Percentiles rank a stretch among this genome's conserved stretches.
phyloP scores from a whole-genome alignment of 2,329 filamentous ascomycete species.

The Stemphylium vesicarium region DNA sequence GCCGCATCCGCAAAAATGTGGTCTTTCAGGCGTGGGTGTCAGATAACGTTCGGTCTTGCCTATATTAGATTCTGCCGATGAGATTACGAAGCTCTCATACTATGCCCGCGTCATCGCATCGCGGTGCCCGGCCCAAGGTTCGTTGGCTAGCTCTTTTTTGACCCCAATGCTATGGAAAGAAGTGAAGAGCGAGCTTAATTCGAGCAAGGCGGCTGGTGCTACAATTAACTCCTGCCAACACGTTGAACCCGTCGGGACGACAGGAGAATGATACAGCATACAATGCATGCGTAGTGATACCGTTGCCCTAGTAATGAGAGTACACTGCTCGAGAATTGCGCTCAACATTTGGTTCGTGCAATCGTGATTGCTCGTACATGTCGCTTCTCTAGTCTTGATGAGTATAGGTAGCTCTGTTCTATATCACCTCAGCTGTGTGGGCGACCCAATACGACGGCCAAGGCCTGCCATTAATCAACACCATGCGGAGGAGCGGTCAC shows the following conservation, averaged over 20 bases:
- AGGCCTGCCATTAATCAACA: neutral
- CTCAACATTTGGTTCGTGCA: conserved; percentile 5
- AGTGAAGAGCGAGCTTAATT: neutral
- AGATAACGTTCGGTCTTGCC: conserved; percentile 1
- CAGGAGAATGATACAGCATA: neutral
- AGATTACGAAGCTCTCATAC: neutral
- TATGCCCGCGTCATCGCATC: neutral
- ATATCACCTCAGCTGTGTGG: neutral
- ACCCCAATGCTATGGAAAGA: neutral
- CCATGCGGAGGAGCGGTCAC: neutral
- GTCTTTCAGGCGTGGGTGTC: neutral
- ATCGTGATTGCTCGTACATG: neutral
- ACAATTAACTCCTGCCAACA: neutral
- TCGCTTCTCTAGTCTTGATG: neutral
- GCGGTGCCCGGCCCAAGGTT: neutral
- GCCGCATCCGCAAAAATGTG: neutral
- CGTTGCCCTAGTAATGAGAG: neutral
- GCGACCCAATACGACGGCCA: neutral
- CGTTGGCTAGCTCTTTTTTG: neutral
- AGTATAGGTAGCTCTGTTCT: neutral
- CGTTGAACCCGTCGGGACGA: neutral
- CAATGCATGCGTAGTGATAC: neutral
- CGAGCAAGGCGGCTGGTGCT: neutral
- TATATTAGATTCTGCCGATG: conserved; percentile 1
- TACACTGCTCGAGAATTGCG: neutral